Percentiles rank a stretch among this genome's conserved stretches.
Conservation (phyloP, 257 asterid species). For the Fraxinus anomala region DNA sequence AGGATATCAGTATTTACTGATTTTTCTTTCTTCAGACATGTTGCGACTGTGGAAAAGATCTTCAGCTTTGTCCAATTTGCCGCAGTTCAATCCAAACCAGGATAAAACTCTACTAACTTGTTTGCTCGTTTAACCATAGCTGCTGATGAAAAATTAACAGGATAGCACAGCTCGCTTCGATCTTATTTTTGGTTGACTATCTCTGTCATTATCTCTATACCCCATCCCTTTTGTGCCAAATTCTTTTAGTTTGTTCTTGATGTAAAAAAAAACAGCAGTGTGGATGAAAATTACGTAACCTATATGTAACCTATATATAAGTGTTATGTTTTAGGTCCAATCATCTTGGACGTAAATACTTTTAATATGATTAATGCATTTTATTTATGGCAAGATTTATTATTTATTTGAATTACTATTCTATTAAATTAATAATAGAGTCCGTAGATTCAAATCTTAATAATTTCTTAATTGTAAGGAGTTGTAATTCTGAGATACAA, state of each 20-base stretch:
- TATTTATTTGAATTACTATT: too few relatives aligned
- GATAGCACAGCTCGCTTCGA: background rate
- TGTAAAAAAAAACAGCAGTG: background rate
- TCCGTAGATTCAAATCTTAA: too few relatives aligned
- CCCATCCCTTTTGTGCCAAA: background rate
- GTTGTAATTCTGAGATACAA: too few relatives aligned
- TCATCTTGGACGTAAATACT: too few relatives aligned
- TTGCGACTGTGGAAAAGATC: slow-evolving; percentile 71
- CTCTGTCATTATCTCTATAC: background rate
- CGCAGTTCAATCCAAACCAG: slow-evolving; percentile 73
- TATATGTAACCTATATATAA: too few relatives aligned
- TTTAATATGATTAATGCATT: too few relatives aligned
- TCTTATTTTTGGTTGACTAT: too few relatives aligned
- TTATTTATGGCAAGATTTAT: too few relatives aligned
- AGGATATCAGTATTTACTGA: background rate
- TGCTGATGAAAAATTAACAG: background rate
- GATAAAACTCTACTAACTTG: slow-evolving; percentile 72
- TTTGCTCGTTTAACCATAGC: slow-evolving; percentile 11
- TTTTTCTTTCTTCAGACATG: slow-evolving; percentile 58
- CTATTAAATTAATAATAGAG: too few relatives aligned
- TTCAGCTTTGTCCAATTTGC: slow-evolving; percentile 76
- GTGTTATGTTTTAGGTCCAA: too few relatives aligned
- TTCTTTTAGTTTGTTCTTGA: slow-evolving; percentile 33
- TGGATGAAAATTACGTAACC: background rate
- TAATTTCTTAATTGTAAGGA: too few relatives aligned